Evolutionary conservation across 2,329 filamentous ascomycete species (phyloP), one percentile per base, ranked within the genome.

Genomic region (Penicillium sp.): DNA sequence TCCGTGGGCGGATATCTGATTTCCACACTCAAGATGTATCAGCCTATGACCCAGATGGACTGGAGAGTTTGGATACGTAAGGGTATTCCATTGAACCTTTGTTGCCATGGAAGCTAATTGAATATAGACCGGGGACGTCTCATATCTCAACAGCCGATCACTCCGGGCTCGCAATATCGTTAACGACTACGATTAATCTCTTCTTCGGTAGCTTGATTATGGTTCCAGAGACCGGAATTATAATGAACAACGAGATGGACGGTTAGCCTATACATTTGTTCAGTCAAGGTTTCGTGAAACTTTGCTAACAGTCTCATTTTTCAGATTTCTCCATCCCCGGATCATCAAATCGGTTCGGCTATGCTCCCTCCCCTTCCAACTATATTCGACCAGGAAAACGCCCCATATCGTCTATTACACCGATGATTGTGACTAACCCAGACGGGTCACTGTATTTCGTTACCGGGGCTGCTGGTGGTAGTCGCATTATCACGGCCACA

Each of bases 141-240:
- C 79, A 81, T 52, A 67, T 79, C 38, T 76, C 89, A 0, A 79
- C 89, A 0, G 85, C 87, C 0, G 93, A 97, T 70, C 71, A 73
- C 7, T 79, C 81, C 0, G 92, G 92, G 6, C 79, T 96, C 70
- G 85, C 91, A 2, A 82, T 95, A 35, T 88, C 89, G 1, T 79
- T 91, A 12, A 97, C 92, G 0, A 94, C 91, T 0, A 97, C 93
- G 0, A 79, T 97, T 56, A 97, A 97, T 71, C 79, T 94, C 4
- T 79, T 94, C 3, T 97, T 96, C 65, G 93, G 93, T 47, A 87
- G 86, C 26, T 80, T 85, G 20, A 71, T 96, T 61, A 84, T 96
- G 73, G 88, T 93, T 0, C 90, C 91, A 0, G 82, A 87, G 63
- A 92, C 91, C 0, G 92, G 92, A 18, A 81, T 96, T 57, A 90